A percentile compares a stretch with the other conserved stretches of the same genome.
Conservation (phyloP, 805 yeast species). For the Candida piceae region DNA sequence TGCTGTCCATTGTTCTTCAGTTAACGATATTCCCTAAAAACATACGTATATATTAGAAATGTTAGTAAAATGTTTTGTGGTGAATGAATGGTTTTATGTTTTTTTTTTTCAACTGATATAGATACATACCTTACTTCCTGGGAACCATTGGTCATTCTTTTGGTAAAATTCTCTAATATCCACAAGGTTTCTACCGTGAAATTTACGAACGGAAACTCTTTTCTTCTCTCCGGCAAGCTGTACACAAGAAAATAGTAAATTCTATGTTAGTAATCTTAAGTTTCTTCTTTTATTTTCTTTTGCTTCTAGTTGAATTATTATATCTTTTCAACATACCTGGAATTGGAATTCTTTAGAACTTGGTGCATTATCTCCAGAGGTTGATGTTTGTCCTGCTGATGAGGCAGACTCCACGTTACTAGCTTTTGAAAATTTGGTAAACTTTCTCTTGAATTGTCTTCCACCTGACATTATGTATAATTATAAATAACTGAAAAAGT, state of each 20-base stretch:
- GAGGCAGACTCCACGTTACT: background rate
- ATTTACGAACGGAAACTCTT: slow-evolving; percentile 67
- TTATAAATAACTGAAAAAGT: too few relatives aligned
- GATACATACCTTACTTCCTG: slow-evolving; percentile 64
- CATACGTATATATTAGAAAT: background rate
- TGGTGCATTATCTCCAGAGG: background rate
- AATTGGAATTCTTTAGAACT: slow-evolving; percentile 12
- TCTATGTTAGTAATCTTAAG: too few relatives aligned
- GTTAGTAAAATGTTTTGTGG: slow-evolving; percentile 6
- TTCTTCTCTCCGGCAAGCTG: slow-evolving; percentile 45
- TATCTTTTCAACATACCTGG: slow-evolving; percentile 18
- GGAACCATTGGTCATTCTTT: slow-evolving; percentile 51
- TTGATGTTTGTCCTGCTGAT: background rate
- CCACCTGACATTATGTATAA: slow-evolving; percentile 2
- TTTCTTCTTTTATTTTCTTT: background rate
- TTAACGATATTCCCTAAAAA: slow-evolving; percentile 49
- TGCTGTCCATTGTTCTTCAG: slow-evolving; percentile 49
- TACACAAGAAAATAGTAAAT: too few relatives aligned
- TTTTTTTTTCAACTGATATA: background rate
- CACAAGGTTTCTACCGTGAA: slow-evolving; percentile 59
- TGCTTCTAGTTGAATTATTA: too few relatives aligned
- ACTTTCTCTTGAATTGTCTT: slow-evolving; percentile 5
- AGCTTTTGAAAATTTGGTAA: slow-evolving; percentile 2
- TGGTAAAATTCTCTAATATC: slow-evolving; percentile 85
- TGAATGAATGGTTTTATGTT: too few relatives aligned